Evolutionary conservation across 23 red algal genomes (phyloP), one percentile per base, ranked within the genome.

Genomic region (Gracilaria domingensis): DNA sequence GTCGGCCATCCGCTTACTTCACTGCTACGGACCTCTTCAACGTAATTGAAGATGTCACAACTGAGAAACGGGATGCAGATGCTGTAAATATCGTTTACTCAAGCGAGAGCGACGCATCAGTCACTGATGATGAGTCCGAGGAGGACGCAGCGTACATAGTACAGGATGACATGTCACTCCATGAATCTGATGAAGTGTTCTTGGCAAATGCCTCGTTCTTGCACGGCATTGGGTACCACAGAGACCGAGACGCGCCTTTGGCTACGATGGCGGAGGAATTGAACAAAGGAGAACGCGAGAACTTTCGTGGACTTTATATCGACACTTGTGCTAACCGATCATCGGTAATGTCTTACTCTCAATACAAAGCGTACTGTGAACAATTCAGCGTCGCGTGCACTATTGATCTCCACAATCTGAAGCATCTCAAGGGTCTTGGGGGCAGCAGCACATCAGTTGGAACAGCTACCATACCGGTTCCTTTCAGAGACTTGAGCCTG

Each of bases 281-380:
- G 64, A 42, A 51, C 33, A 37, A 16, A 7, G 66, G 66, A 38
- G 33, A 85, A 85, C 14, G 21, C 13, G 11, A 7, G 47, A 28
- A 28, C 18, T 80, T 80, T 54, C 16, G 66, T 33, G 56, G 40
- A 38, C 33, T 66, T 21, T 0, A 17, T 0, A 66, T 84, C 0
- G 81, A 84, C 34, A 40, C 56, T 12, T 66, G 56, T 84, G 81
- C 81, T n/a, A n/a, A n/a, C n/a, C n/a, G n/a, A n/a, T n/a, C n/a
- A n/a, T n/a, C n/a, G n/a, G n/a, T n/a, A n/a, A n/a, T n/a, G n/a
- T n/a, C n/a, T n/a, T n/a, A n/a, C n/a, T n/a, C n/a, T n/a, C n/a
- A n/a, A 14, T 66, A 84, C 36, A 13, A 37, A 7, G 81, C 81
- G 20, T 66, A 66, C 30, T 84, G 81, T 67, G 60, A 67, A 35